These are phyloP conservation scores for Wickerhamiella shivajii DNA, from an alignment of 805 yeast species.

Conservation along the genomic window DNA sequence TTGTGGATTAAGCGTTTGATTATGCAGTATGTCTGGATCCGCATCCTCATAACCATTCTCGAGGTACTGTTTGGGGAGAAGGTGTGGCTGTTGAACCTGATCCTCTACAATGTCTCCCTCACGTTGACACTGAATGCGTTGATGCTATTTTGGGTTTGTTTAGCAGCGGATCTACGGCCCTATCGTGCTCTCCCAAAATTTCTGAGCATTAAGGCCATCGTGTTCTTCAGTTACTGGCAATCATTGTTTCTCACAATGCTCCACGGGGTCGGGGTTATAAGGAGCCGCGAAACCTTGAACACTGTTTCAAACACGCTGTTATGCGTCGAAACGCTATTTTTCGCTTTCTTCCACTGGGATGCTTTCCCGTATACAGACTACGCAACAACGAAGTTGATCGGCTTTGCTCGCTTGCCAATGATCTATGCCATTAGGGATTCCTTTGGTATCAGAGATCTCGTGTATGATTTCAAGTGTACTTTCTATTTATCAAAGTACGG, in stretches of 20 bases:
- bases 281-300: constrained; percentile 30
- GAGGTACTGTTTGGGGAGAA: constrained; percentile 7
- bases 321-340: constrained; percentile 71
- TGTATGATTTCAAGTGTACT: constrained; percentile 60
- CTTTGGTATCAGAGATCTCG: constrained; percentile 60
- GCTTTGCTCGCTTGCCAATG: constrained; percentile 50
- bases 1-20: constrained; percentile 68
- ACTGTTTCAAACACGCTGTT: constrained; percentile 64
- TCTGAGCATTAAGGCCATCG: constrained; percentile 79
- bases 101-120: constrained; percentile 67
- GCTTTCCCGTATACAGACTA: constrained; percentile 74
- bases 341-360: constrained; percentile 76
- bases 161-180: constrained; percentile 59
- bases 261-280: constrained; percentile 22
- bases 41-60: constrained; percentile 53
- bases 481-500: constrained; percentile 61
- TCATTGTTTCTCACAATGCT: constrained; percentile 41
- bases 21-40: constrained; percentile 88
- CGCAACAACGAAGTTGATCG: constrained; percentile 44
- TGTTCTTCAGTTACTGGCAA: constrained; percentile 98
- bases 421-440: constrained; percentile 60
- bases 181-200: constrained; percentile 88
- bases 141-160: constrained; percentile 85
- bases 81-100: constrained; percentile 46
- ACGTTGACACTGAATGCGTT: constrained; percentile 69